Percentiles rank a stretch among this genome's conserved stretches.
Evolutionary conservation across 2,329 filamentous ascomycete genomes (phyloP).

Genomic region (Sporothrix euskadiensis): DNA sequence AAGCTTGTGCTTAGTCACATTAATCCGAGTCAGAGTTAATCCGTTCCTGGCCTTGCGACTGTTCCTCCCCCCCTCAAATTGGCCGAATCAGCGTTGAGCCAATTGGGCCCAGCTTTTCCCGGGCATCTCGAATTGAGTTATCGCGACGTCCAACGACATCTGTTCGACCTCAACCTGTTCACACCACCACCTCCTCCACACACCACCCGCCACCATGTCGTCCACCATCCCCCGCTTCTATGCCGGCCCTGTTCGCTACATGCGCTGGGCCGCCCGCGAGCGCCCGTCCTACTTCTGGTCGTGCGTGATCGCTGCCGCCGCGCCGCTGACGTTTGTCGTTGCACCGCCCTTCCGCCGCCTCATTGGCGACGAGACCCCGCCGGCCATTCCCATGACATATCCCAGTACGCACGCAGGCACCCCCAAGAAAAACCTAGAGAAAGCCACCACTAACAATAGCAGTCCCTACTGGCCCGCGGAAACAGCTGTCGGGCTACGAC

Average conservation of each 20-base stretch:
- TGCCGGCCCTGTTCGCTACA: constrained; percentile 77
- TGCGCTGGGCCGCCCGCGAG: constrained; percentile 83
- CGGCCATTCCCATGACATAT: constrained; percentile 83
- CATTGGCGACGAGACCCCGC: constrained; percentile 72
- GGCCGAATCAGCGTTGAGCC: constrained; percentile 24
- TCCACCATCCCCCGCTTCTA: constrained; percentile 73
- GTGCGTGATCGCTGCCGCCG: constrained; percentile 68
- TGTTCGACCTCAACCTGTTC: not conserved
- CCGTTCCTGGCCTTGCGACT: not conserved
- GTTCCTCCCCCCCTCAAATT: not conserved
- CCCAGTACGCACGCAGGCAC: constrained; percentile 65
- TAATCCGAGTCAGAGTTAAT: constrained; percentile 24
- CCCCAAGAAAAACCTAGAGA: no score
- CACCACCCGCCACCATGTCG: constrained; percentile 52
- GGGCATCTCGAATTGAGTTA: not conserved
- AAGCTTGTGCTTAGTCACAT: not conserved
- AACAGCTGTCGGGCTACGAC: constrained; percentile 61
- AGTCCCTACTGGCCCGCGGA: constrained; percentile 52
- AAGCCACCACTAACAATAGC: not conserved
- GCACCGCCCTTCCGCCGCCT: constrained; percentile 72
- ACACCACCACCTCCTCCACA: constrained; percentile 2
- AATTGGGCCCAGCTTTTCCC: constrained; percentile 25
- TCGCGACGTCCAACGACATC: not conserved
- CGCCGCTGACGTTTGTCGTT: constrained; percentile 68
- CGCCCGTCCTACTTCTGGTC: constrained; percentile 92